Percentiles rank a stretch among this genome's conserved stretches.
phyloP scores from a whole-genome alignment of 108 stramenopile genomes.

The Stephanodiscus triporus region DNA sequence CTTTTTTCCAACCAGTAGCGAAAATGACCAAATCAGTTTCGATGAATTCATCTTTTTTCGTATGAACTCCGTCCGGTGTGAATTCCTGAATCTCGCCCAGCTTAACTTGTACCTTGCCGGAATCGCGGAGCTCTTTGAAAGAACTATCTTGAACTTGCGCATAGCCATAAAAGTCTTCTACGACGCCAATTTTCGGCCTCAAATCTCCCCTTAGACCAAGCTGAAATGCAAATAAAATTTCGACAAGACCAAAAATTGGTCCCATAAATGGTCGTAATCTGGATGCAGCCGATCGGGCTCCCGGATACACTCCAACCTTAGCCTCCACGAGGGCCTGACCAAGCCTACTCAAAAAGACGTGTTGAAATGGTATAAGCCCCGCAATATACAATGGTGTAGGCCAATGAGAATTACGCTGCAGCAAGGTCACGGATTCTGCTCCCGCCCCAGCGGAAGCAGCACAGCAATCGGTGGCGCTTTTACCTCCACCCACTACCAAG shows the following conservation, averaged over 20 bases:
- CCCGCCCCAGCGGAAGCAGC: conserved; percentile 26
- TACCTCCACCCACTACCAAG: conserved; percentile 11
- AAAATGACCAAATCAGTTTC: conserved; percentile 32
- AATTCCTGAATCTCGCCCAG: conserved; percentile 19
- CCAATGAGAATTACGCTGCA: conserved; percentile 35
- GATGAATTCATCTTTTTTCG: conserved; percentile 13
- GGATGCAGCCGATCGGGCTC: conserved; percentile 4
- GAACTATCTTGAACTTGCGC: conserved; percentile 22
- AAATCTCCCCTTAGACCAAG: neutral
- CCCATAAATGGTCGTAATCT: conserved; percentile 16
- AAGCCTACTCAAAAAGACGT: conserved; percentile 31
- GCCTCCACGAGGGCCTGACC: conserved; percentile 26
- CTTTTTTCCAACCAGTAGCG: conserved; percentile 40
- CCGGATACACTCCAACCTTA: conserved; percentile 22
- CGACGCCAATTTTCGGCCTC: conserved; percentile 9
- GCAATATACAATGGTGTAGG: conserved; percentile 35
- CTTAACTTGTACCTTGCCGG: conserved; percentile 25
- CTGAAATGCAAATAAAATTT: conserved; percentile 40
- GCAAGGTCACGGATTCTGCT: conserved; percentile 25
- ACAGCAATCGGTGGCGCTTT: neutral
- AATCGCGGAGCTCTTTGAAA: conserved; percentile 21
- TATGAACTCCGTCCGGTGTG: neutral
- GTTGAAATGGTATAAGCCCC: conserved; percentile 41
- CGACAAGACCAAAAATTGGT: conserved; percentile 34
- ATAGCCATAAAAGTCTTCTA: conserved; percentile 44